A percentile compares a stretch with the other conserved stretches of the same genome.
phyloP scores from a whole-genome alignment of 257 asterid genomes.

The Solanum tacnaense region DNA sequence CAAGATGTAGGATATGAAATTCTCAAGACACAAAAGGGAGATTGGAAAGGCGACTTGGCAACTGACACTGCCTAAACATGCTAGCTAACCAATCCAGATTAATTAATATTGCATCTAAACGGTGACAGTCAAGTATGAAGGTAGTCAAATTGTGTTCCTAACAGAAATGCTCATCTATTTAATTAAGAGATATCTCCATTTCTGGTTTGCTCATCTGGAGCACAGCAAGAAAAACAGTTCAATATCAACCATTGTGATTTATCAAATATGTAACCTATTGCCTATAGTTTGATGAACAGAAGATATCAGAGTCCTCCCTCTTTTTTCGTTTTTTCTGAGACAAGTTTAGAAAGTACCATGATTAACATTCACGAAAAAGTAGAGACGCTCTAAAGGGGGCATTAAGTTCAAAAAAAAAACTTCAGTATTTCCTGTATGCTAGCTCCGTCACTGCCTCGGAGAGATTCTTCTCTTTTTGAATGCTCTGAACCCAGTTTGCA shows the following conservation, averaged over 20 bases:
- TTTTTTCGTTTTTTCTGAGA: neutral
- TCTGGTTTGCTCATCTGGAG: neutral
- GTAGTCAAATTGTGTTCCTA: neutral
- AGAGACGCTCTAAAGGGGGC: neutral
- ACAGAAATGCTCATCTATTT: neutral
- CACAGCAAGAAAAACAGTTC: neutral
- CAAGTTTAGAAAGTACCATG: neutral
- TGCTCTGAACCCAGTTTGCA: conserved; percentile 71
- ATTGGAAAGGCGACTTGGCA: neutral
- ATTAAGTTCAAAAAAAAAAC: neutral
- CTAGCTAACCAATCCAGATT: neutral
- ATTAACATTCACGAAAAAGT: neutral
- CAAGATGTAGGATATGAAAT: neutral
- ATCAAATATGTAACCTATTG: neutral
- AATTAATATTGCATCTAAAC: neutral
- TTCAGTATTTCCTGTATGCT: conserved; percentile 43
- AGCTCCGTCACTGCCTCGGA: conserved; percentile 53
- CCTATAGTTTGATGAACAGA: neutral
- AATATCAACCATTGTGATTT: neutral
- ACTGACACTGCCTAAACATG: neutral
- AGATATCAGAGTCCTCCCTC: neutral
- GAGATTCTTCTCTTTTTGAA: conserved; percentile 56
- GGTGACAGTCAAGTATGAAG: neutral
- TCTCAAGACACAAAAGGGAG: neutral
- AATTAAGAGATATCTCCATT: neutral